Percentiles rank a stretch among this genome's conserved stretches.
phyloP scores from a whole-genome alignment of 495 filamentous ascomycete genomes.

The Aspergillus homomorphus region DNA sequence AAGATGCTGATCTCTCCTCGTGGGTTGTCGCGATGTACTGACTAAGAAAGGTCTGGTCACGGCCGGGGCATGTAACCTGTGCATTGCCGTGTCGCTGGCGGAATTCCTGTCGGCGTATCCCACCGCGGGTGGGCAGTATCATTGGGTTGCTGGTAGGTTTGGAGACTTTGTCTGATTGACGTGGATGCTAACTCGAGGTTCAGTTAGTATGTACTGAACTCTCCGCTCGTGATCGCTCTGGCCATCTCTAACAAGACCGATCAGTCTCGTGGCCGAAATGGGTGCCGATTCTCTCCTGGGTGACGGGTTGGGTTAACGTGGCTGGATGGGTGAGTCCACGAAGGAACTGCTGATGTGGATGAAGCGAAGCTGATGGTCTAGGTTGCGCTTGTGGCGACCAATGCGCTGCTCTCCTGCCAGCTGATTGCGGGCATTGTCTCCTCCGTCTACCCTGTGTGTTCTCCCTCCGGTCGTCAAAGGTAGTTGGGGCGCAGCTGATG shows the following conservation, averaged over 20 bases:
- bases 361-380: conserved; percentile 52
- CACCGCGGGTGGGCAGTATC: conserved; percentile 70
- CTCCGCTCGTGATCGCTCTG: not conserved
- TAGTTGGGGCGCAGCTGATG: not conserved
- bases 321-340: conserved; percentile 59
- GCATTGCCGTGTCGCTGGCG: conserved; percentile 67
- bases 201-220: conserved; percentile 31
- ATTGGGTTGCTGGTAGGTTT: conserved; percentile 66
- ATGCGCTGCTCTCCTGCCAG: conserved; percentile 52
- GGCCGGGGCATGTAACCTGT: conserved; percentile 69
- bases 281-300: conserved; percentile 63
- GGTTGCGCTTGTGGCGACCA: conserved; percentile 54
- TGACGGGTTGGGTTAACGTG: conserved; percentile 74
- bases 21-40: too few species aligned
- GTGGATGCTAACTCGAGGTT: not conserved
- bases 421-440: conserved; percentile 59
- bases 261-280: conserved; percentile 52
- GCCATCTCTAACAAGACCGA: conserved; percentile 1
- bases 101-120: conserved; percentile 74
- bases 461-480: too few species aligned
- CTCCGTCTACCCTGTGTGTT: conserved; percentile 49
- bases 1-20: too few species aligned
- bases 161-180: not conserved
- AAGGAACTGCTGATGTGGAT: not conserved
- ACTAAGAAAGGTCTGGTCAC: conserved; percentile 67